Evolutionary conservation across 2,329 filamentous ascomycete genomes (phyloP), one percentile per base, ranked within the genome.

Genomic region (Cordyceps pruinosa): DNA sequence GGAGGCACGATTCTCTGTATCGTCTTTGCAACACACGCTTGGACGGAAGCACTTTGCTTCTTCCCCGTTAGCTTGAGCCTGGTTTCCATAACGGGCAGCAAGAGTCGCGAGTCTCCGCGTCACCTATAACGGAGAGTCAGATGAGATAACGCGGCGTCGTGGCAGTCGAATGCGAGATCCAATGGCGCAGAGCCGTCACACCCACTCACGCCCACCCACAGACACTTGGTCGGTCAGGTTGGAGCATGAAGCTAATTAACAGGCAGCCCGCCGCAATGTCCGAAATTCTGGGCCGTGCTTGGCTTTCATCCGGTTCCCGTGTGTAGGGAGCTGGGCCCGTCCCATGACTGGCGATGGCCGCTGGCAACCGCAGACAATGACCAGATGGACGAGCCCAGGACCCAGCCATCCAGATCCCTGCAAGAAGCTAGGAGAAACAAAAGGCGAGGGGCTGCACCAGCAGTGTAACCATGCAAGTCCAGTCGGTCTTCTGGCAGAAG

Each of bases 391-490:
- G 25, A 35, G n/a, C 10, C 17, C 37, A 5, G 15, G 34, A 48
- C 34, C 53, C 34, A 41, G 34, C 42, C 26, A 30, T 17, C 42
- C 4, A 50, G 52, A 55, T 55, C 52, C 52, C 42, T 55, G 52
- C 52, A 55, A 41, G 12, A 35, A 34, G 52, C 52, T 55, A 48
- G 53, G 53, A 56, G 53, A 56, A 55, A 49, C 41, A 48, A 56
- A 46, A 39, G 34, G n/a, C 52, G 42, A 54, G 19, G 32, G 45
- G 35, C 53, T 46, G 41, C n/a, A 32, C 23, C 19, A 47, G 19
- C 19, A 32, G 48, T 57, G 53, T 49, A 56, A 52, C 48, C 56
- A 51, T 57, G 54, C 37, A 39, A 42, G 54, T 23, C 30, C 34
- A 46, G 32, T 15, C 30, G 30, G 46, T 41, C 23, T 50, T 48